Conservation (phyloP, 768 basidiomycete genomes). For the Kwoniella europaea region DNA sequence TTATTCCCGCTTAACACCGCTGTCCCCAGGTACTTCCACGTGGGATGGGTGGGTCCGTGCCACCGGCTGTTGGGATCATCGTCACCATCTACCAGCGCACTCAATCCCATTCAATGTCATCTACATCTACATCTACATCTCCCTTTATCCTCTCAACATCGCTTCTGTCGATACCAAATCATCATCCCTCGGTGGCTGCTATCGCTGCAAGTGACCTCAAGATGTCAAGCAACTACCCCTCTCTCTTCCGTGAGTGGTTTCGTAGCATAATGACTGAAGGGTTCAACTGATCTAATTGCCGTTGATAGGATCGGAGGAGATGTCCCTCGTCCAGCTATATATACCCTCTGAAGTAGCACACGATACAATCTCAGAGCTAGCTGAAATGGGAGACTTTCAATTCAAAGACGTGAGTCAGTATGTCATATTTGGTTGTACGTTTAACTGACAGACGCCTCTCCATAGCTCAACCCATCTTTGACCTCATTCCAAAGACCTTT, state of each 20-base stretch:
- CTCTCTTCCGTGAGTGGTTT: slow-evolving; percentile 73
- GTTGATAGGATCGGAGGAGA: slow-evolving; percentile 83
- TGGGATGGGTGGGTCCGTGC: slow-evolving; percentile 1
- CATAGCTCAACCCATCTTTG: slow-evolving; percentile 86
- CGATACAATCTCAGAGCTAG: slow-evolving; percentile 92
- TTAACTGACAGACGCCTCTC: not conserved
- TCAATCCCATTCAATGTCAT: not conserved
- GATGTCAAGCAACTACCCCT: slow-evolving; percentile 82
- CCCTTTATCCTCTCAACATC: slow-evolving; percentile 3
- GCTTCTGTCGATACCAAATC: not conserved
- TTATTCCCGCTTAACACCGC: slow-evolving; percentile 6
- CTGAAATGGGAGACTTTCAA: slow-evolving; percentile 92
- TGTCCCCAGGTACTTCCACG: not conserved
- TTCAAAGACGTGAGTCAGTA: slow-evolving; percentile 85
- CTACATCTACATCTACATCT: not conserved
- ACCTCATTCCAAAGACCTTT: slow-evolving; percentile 99
- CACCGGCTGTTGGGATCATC: slow-evolving; percentile 10
- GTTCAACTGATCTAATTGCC: not conserved
- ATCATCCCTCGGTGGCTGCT: slow-evolving; percentile 14
- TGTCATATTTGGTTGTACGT: not conserved
- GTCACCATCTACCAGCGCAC: slow-evolving; percentile 9
- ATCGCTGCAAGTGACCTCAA: slow-evolving; percentile 13
- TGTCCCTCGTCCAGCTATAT: slow-evolving; percentile 97
- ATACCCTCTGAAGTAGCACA: slow-evolving; percentile 97
- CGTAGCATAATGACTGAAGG: not conserved